phyloP scores from a whole-genome alignment of 225 moss, liverwort and hornwort species.

The Antitrichia curtipendula region DNA sequence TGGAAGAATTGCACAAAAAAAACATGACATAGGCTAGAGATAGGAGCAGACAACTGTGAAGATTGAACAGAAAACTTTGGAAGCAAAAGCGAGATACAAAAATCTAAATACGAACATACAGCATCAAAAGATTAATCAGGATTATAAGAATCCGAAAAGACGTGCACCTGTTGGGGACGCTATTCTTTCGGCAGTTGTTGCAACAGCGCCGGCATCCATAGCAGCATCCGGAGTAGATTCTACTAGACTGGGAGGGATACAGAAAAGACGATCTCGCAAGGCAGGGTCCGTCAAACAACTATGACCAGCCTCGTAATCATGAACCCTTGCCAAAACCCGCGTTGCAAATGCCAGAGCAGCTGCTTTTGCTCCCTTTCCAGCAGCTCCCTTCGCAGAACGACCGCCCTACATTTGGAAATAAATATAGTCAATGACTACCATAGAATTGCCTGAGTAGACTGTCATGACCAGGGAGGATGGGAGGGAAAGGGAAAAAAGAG shows the following conservation, averaged over 20 bases:
- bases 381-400: constrained; percentile 53
- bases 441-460: background rate
- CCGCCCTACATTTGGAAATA: constrained; percentile 13
- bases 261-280: constrained; percentile 69
- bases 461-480: background rate
- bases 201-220: constrained; percentile 18
- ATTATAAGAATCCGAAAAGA: background rate
- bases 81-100: background rate
- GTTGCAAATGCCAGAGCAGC: constrained; percentile 63
- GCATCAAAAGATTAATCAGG: background rate
- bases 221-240: constrained; percentile 43
- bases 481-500: background rate
- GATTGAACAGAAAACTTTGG: background rate
- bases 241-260: constrained; percentile 57
- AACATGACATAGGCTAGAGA: background rate
- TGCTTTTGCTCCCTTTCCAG: constrained; percentile 61
- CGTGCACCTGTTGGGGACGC: constrained; percentile 14
- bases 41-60: background rate
- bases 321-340: constrained; percentile 63
- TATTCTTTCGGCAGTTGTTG: constrained; percentile 15
- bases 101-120: background rate
- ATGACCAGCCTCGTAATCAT: constrained; percentile 64
- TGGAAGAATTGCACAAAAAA: no score
- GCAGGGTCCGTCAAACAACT: constrained; percentile 53
- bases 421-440: background rate